These are phyloP conservation scores for Xylaria curta DNA, from an alignment of 495 filamentous ascomycete species.

Conservation along the genomic window DNA sequence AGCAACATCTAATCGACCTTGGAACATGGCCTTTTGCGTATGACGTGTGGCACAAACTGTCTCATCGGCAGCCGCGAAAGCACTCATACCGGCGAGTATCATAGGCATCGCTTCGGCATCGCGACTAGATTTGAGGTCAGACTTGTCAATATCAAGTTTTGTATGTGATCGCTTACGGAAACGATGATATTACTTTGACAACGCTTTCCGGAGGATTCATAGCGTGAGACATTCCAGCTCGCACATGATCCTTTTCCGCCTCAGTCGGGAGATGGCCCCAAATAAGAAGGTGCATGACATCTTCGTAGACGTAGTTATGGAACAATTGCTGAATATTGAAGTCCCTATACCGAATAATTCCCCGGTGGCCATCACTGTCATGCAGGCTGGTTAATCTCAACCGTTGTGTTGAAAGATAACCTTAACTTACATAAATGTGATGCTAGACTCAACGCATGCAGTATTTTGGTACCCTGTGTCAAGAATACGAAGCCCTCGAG, in stretches of 20 bases:
- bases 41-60: constrained; percentile 10
- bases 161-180: constrained; percentile 30
- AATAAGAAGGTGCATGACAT: constrained; percentile 54
- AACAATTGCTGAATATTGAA: constrained; percentile 51
- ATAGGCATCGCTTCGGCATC: constrained; percentile 18
- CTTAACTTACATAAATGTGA: constrained; percentile 50
- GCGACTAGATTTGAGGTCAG: constrained; percentile 10
- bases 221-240: constrained; percentile 44
- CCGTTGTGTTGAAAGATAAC: background rate
- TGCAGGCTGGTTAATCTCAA: background rate
- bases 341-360: constrained; percentile 47
- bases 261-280: constrained; percentile 51
- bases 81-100: constrained; percentile 30
- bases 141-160: background rate
- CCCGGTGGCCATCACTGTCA: constrained; percentile 38
- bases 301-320: constrained; percentile 47
- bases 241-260: constrained; percentile 45
- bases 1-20: constrained; percentile 30
- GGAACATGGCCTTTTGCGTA: constrained; percentile 37
- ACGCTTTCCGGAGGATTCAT: constrained; percentile 45
- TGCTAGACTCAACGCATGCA: constrained; percentile 49
- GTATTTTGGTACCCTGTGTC: constrained; percentile 62
- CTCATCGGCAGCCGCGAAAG: constrained; percentile 39
- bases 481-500: constrained; percentile 50
- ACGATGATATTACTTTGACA: constrained; percentile 40